phyloP scores from a whole-genome alignment of 1,284 basidiomycete genomes.

The Meira miltonrushii region DNA sequence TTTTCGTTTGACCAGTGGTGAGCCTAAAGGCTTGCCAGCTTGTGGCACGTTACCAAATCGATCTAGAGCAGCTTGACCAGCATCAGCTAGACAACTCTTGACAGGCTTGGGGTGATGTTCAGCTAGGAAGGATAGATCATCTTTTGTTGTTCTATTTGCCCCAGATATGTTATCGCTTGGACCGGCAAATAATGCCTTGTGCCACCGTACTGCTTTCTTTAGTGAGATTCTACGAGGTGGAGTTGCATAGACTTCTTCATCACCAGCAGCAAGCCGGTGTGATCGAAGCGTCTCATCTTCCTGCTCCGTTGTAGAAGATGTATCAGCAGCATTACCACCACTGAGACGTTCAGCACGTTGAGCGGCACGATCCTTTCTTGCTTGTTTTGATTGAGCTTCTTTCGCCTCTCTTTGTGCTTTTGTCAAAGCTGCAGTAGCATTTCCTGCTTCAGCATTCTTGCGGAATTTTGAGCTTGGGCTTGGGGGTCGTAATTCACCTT shows the following conservation, averaged over 20 bases:
- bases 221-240: background rate
- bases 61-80: background rate
- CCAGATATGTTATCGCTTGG: background rate
- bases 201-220: background rate
- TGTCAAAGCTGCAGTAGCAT: too few relatives aligned
- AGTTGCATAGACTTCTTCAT: background rate
- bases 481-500: background rate
- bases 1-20: background rate
- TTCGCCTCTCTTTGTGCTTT: background rate
- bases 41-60: background rate
- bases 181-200: background rate
- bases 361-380: background rate
- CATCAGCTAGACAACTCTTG: constrained; percentile 1
- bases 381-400: background rate
- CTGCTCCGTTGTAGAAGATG: too few relatives aligned
- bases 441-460: background rate
- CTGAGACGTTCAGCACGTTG: background rate
- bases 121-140: background rate
- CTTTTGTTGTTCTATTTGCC: background rate
- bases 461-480: background rate
- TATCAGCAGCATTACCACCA: background rate
- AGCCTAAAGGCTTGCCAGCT: background rate
- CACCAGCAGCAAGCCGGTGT: background rate
- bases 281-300: background rate
- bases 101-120: background rate